Percentiles rank a stretch among this genome's conserved stretches.
These are phyloP conservation scores for Rehmannia glutinosa DNA, from an alignment of 257 asterid genomes.

Conservation along the genomic window DNA sequence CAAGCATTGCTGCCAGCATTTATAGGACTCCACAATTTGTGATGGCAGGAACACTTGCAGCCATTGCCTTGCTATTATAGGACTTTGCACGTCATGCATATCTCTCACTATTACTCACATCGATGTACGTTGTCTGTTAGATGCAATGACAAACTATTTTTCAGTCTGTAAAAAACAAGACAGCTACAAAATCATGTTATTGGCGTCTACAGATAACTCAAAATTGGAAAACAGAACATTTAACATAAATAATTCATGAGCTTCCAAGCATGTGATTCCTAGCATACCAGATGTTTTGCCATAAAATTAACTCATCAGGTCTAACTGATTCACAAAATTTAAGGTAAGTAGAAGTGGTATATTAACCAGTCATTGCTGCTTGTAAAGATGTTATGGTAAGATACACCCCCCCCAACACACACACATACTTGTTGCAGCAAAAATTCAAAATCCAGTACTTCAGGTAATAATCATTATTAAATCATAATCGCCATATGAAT, in stretches of 20 bases:
- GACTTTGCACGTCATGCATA: neutral
- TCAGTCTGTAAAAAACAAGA: neutral
- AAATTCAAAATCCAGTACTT: too few relatives aligned
- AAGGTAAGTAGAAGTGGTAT: neutral
- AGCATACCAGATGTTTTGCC: neutral
- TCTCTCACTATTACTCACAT: neutral
- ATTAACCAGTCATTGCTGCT: neutral
- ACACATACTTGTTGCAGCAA: too few relatives aligned
- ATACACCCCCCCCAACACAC: too few relatives aligned
- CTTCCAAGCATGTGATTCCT: too few relatives aligned
- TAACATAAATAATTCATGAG: too few relatives aligned
- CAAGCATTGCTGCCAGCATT: neutral
- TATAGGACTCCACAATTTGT: neutral
- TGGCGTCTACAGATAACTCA: neutral
- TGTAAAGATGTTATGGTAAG: too few relatives aligned
- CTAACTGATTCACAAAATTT: too few relatives aligned
- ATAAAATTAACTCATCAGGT: too few relatives aligned
- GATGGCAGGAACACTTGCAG: too few relatives aligned
- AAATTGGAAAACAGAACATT: neutral
- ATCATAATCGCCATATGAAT: too few relatives aligned
- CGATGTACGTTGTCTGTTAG: neutral
- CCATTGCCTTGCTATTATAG: too few relatives aligned
- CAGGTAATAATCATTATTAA: too few relatives aligned
- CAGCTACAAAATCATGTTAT: neutral
- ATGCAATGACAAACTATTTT: neutral